These are phyloP conservation scores for Hyaloperonospora brassicae DNA, from an alignment of 352 stramenopile species.

Conservation along the genomic window DNA sequence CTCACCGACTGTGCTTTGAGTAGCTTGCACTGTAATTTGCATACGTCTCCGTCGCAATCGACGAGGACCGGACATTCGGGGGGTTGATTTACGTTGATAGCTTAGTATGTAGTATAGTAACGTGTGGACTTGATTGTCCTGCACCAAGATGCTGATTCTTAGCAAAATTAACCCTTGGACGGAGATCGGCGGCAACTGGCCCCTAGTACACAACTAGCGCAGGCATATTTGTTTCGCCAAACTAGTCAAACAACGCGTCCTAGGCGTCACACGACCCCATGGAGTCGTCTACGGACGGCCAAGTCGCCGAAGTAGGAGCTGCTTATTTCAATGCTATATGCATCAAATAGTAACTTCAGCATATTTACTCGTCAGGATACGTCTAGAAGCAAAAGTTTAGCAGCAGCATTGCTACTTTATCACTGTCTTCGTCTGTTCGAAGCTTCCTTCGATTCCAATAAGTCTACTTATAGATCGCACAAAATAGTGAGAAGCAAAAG, in stretches of 20 bases:
- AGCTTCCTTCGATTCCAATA: too few species aligned
- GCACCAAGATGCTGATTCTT: constrained; percentile 88
- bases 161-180: constrained; percentile 90
- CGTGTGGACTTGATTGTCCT: constrained; percentile 85
- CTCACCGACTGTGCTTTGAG: constrained; percentile 81
- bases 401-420: too few species aligned
- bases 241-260: constrained; percentile 91
- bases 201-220: constrained; percentile 85
- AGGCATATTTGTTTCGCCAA: constrained; percentile 94
- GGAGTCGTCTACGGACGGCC: too few species aligned
- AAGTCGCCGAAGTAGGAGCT: too few species aligned
- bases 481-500: too few species aligned
- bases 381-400: too few species aligned
- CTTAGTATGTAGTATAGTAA: constrained; percentile 93
- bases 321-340: too few species aligned
- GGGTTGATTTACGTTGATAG: constrained; percentile 91
- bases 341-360: too few species aligned
- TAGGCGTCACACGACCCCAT: constrained; percentile 15
- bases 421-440: too few species aligned
- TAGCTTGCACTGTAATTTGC: constrained; percentile 84
- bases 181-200: constrained; percentile 36
- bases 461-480: too few species aligned
- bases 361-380: too few species aligned
- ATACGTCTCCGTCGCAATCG: constrained; percentile 70
- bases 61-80: constrained; percentile 72